Evolutionary conservation across 345 rosid genomes (phyloP).

Genomic region (Turnera subulata): DNA sequence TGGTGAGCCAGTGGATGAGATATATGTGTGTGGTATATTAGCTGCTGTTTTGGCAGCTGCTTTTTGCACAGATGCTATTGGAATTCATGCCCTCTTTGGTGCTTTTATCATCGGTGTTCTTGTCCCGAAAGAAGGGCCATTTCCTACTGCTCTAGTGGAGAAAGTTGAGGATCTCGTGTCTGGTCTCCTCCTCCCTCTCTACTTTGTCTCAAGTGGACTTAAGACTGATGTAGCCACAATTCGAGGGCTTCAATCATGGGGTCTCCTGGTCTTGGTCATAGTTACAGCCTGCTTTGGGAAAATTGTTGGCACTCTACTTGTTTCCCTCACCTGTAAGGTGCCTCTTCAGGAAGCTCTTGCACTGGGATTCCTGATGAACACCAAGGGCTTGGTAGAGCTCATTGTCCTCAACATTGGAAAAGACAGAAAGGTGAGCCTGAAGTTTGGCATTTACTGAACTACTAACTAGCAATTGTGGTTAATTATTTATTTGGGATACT

Average conservation of each 20-base stretch:
- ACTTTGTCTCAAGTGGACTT: slow-evolving; percentile 78
- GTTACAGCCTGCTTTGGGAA: slow-evolving; percentile 68
- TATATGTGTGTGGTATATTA: slow-evolving; percentile 57
- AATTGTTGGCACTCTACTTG: slow-evolving; percentile 52
- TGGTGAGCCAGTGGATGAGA: slow-evolving; percentile 73
- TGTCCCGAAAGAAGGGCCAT: slow-evolving; percentile 69
- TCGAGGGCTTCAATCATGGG: slow-evolving; percentile 63
- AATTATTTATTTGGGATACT: neutral
- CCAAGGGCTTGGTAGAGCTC: slow-evolving; percentile 84
- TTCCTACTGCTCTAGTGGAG: slow-evolving; percentile 60
- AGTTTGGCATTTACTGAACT: neutral
- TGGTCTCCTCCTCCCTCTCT: slow-evolving; percentile 66
- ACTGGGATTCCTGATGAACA: slow-evolving; percentile 72
- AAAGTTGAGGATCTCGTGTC: slow-evolving; percentile 79
- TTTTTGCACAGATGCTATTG: slow-evolving; percentile 62
- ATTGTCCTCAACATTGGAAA: slow-evolving; percentile 82
- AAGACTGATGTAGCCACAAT: slow-evolving; percentile 68
- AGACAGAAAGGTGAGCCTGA: slow-evolving; percentile 51
- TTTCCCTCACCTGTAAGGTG: slow-evolving; percentile 47
- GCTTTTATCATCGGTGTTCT: slow-evolving; percentile 70
- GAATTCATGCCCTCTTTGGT: slow-evolving; percentile 76
- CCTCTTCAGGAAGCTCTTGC: slow-evolving; percentile 52
- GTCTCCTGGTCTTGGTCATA: slow-evolving; percentile 58
- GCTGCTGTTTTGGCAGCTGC: slow-evolving; percentile 54
- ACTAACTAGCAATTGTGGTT: too few relatives aligned